phyloP scores from a whole-genome alignment of 495 filamentous ascomycete genomes.

The Talaromyces thailandensis region DNA sequence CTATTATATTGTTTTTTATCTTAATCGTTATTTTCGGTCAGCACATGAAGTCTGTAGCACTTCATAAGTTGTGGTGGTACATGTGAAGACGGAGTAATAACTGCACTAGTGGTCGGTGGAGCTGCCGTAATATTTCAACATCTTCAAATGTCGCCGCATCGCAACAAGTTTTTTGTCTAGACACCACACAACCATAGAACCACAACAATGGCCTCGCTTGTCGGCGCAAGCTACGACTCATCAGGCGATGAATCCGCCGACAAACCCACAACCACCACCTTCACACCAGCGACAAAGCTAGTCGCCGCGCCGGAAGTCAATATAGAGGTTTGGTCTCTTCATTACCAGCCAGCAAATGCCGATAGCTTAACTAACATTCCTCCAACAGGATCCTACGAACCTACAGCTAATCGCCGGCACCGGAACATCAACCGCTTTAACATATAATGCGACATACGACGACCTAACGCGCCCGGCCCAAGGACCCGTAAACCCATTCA shows the following conservation, averaged over 20 bases:
- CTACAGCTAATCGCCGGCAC: conserved; percentile 49
- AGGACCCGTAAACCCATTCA: conserved; percentile 78
- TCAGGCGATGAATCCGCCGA: conserved; percentile 42
- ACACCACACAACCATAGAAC: background rate
- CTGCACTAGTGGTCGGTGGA: conserved; percentile 10
- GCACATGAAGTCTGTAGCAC: background rate
- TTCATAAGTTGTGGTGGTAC: background rate
- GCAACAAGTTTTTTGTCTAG: background rate
- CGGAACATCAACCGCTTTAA: conserved; percentile 37
- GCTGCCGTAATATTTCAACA: conserved; percentile 30
- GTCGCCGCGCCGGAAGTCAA: conserved; percentile 51
- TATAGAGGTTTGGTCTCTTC: conserved; percentile 50
- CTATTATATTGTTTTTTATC: conserved; percentile 13
- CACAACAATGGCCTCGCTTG: conserved; percentile 36
- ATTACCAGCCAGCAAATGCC: conserved; percentile 14
- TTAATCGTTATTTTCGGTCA: background rate
- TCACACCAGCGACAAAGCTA: conserved; percentile 31
- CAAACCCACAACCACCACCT: conserved; percentile 12
- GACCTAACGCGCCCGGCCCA: conserved; percentile 59
- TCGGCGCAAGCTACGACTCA: conserved; percentile 43
- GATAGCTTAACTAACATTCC: conserved; percentile 16
- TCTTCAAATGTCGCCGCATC: conserved; percentile 4
- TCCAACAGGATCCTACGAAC: conserved; percentile 43
- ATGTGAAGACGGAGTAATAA: background rate
- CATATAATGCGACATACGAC: conserved; percentile 59